Percentiles rank a stretch among this genome's conserved stretches.
Conservation (phyloP, 2,329 filamentous ascomycete species). For the Xylariaceae sp. region DNA sequence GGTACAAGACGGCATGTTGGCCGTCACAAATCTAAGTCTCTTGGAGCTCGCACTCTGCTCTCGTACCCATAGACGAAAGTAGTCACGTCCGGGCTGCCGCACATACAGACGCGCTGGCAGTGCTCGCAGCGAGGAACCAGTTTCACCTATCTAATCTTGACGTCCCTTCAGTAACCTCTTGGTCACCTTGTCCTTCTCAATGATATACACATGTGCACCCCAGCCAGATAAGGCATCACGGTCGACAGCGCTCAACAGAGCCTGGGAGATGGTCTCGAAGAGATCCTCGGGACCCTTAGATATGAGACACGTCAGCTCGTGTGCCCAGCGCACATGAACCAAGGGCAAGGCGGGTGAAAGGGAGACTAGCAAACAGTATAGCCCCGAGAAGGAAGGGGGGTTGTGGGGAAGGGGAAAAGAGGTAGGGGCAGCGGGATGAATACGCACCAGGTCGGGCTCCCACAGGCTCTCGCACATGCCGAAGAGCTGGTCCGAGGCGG, state of each 20-base stretch:
- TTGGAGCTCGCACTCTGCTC: conserved; percentile 6
- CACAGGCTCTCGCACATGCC: conserved; percentile 97
- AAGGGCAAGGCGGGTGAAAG: not conserved
- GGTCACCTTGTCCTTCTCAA: conserved; percentile 99
- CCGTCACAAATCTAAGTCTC: conserved; percentile 10
- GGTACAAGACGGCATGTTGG: conserved; percentile 15
- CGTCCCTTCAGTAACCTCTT: conserved; percentile 97
- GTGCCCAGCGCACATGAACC: not conserved
- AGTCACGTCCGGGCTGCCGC: no score
- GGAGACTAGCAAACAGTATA: not conserved
- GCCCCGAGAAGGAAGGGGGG: not conserved
- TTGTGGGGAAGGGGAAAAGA: not conserved
- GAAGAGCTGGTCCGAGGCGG: conserved; percentile 94
- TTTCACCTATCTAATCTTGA: conserved; percentile 61
- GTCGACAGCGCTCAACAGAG: conserved; percentile 90
- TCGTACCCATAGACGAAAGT: conserved; percentile 6
- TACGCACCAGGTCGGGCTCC: conserved; percentile 88
- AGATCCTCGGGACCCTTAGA: conserved; percentile 80
- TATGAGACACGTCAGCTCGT: conserved; percentile 1
- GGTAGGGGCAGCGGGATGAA: not conserved
- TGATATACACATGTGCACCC: conserved; percentile 98
- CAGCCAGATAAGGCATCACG: conserved; percentile 94
- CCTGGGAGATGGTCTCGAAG: conserved; percentile 97
- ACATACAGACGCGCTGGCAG: no score
- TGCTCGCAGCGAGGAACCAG: no score